Percentiles rank a stretch among this genome's conserved stretches.
Evolutionary conservation across 495 filamentous ascomycete species (phyloP).

Genomic region (Penicillium cinerascens): DNA sequence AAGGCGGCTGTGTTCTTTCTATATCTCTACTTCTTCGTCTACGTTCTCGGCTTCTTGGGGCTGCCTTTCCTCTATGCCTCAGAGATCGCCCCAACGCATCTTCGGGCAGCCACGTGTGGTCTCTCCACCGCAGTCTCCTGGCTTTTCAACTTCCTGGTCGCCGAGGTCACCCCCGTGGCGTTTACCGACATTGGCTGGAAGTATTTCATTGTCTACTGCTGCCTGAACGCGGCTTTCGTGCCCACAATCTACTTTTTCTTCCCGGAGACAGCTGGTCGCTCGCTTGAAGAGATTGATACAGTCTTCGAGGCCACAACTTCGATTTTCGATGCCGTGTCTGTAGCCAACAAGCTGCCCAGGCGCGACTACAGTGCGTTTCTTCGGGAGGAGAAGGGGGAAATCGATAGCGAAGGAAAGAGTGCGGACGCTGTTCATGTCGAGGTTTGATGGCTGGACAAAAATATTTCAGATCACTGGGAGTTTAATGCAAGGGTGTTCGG

Average conservation of each 20-base stretch:
- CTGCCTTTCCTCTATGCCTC: slow-evolving; percentile 49
- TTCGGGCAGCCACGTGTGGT: slow-evolving; percentile 41
- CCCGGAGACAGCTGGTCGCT: slow-evolving; percentile 27
- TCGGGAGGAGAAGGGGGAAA: not conserved
- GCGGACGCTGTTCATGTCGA: not conserved
- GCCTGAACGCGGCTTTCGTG: slow-evolving; percentile 28
- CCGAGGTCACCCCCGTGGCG: slow-evolving; percentile 28
- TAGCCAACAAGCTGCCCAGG: not conserved
- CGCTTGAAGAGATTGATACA: slow-evolving; percentile 34
- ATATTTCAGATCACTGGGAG: too few relatives aligned
- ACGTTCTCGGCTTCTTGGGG: slow-evolving; percentile 48
- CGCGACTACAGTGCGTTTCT: not conserved
- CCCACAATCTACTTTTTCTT: slow-evolving; percentile 32
- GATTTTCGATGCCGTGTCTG: not conserved
- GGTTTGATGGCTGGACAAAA: not conserved
- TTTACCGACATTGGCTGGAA: slow-evolving; percentile 29
- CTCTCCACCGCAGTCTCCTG: slow-evolving; percentile 41
- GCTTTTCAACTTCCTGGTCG: slow-evolving; percentile 24
- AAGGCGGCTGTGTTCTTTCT: slow-evolving; percentile 38
- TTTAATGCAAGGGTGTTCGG: too few relatives aligned
- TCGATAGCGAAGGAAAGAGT: not conserved
- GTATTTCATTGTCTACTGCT: slow-evolving; percentile 32
- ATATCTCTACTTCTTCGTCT: slow-evolving; percentile 48
- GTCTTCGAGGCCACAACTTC: slow-evolving; percentile 14
- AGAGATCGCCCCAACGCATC: slow-evolving; percentile 44